Base-by-base conservation (phyloP, 352 stramenopile genomes). In the Pythium phragmiticola region DNA sequence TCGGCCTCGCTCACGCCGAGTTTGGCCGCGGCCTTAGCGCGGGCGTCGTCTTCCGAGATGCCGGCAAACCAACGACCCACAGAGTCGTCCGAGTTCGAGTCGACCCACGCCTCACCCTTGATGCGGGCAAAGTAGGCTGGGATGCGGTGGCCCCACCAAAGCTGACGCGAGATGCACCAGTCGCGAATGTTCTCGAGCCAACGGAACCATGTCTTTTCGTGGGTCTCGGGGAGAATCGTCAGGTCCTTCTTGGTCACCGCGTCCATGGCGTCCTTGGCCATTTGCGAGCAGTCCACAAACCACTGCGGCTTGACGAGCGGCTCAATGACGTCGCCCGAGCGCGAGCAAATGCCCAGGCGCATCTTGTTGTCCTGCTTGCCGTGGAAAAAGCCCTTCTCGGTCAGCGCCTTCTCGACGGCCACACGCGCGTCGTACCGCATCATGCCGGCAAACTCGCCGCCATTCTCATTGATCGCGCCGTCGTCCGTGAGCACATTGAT, bases 111-210 rank as follows among this genome's bases (percentile, higher is more conserved):
- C 64, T 90, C 85, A 37, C 80, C 94, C 63, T 83, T 75, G 39
- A 99, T 73, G 66, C 98, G 97, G 37, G 78, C 78, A 63, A 99
- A 99, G 85, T 98, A 99, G 6, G 98, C 98, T 0, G 98, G 98
- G 64, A 99, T 99, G 51, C 97, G 92, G 73, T 99, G 98, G 8
- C 98, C 98, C 98, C 98, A 99, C 97, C 97, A 99, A 34, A 99
- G 77, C 76, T 99, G 98, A 58, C 98, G 87, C 33, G 94, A 99
- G 43, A 99, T 96, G 78, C 97, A 99, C 98, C 98, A 99, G 80
- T 99, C 97, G 65, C 97, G 95, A 71, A 99, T 99, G 72, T 99
- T 98, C 49, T 97, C 94, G 19, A 99, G 84, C 95, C 97, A 99
- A 58, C 96, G 96, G 69, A 97, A 96, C 90, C 94, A 98, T 45